These are phyloP conservation scores for Fusarium praegraminearum DNA, from an alignment of 2,329 filamentous ascomycete species.

Conservation along the genomic window DNA sequence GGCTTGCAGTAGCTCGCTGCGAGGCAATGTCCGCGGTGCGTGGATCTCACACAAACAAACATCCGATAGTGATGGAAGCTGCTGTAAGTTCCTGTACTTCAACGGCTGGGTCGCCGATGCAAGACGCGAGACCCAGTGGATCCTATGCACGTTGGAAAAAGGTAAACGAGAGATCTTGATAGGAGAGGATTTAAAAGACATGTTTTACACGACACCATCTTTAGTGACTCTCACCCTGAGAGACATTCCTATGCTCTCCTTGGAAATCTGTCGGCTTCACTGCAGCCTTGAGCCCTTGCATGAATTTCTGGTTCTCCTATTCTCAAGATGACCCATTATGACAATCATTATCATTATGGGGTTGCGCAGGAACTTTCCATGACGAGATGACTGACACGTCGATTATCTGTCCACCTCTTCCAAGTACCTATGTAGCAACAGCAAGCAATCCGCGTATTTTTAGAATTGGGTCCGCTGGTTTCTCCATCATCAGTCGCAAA, in stretches of 20 bases:
- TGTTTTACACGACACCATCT: constrained; percentile 34
- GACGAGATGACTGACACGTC: constrained; percentile 13
- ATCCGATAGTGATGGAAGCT: constrained; percentile 29
- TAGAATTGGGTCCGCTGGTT: constrained; percentile 40
- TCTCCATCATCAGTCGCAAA: constrained; percentile 38
- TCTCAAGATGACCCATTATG: background rate
- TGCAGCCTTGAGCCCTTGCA: constrained; percentile 18
- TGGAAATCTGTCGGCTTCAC: constrained; percentile 20
- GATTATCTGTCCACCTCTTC: constrained; percentile 19
- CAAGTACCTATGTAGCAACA: constrained; percentile 13
- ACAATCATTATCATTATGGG: constrained; percentile 4
- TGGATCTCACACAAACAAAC: constrained; percentile 39
- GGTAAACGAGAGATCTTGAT: constrained; percentile 33
- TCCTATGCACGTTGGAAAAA: constrained; percentile 43
- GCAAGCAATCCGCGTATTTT: constrained; percentile 43
- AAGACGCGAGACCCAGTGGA: constrained; percentile 35
- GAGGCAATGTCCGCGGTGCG: constrained; percentile 31
- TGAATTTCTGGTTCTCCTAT: constrained; percentile 8
- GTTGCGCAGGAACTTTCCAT: constrained; percentile 28
- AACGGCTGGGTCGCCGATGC: constrained; percentile 9
- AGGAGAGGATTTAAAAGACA: constrained; percentile 37
- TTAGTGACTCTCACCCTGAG: constrained; percentile 33
- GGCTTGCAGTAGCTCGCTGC: constrained; percentile 43
- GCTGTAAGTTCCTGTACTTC: constrained; percentile 30
- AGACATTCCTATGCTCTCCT: constrained; percentile 36